Base-by-base conservation (phyloP, 352 stramenopile species). In the Pythium diclinum region DNA sequence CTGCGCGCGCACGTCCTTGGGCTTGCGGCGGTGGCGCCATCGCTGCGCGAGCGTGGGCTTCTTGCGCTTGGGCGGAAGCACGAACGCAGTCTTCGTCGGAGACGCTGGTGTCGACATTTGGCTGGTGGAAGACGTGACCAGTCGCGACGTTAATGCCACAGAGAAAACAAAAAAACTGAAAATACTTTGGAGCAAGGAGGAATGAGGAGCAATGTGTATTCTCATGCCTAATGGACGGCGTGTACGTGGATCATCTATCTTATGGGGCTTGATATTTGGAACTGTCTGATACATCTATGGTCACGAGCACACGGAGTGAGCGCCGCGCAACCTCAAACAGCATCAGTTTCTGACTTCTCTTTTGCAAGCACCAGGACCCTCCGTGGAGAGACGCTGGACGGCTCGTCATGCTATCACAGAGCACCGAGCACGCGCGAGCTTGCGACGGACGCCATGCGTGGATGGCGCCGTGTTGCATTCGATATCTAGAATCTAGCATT, bases 241-340 rank as follows among this genome's bases (percentile, higher is more conserved):
- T 28, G 25, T 28, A 28, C 25, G 25, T 28, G 25, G 25, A 28
- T 28, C 25, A 28, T 28, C 2, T 28, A 28, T 3, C 25, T 28
- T 5, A 23, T 57, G 6, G 49, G 5, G 34, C n/a, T 19, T 59
- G 33, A 16, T n/a, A 13, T 32, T 58, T 13, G 40, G 34, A 33
- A 57, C 52, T 87, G 77, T 91, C 34, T 59, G 71, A 82, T 81
- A 73, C 68, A 61, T 91, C 70, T 91, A 91, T 91, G 76, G 68
- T 89, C 77, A 78, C 80, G 75, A 81, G 83, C 83, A 76, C 83
- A 91, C 55, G 59, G 66, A 48, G 58, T 62, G 68, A 17, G 52
- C 75, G 70, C 59, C 78, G 72, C 75, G 80, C 83, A 85, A 91
- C 83, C 80, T 89, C 83, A 89, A 91, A 91, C 82, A 74, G 66